Base-by-base conservation (phyloP, 331 rosid species). In the Acacia pycnantha region DNA sequence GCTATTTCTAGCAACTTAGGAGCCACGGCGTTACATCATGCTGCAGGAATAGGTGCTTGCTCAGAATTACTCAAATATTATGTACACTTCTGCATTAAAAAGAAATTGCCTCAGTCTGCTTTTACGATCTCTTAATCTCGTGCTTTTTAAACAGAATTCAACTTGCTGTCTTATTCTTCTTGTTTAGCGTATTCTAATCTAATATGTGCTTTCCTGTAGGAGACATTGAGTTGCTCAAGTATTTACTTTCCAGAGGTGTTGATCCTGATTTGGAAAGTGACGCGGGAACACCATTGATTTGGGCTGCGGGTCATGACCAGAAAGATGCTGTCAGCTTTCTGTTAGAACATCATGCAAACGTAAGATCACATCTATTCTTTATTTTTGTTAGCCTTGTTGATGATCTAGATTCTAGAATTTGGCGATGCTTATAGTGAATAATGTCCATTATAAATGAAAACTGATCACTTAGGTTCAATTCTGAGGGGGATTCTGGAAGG, bases 241-340 rank as follows among this genome's bases (percentile, higher is more conserved):
- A 86, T 88, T 86, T 96, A 79, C 93, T 96, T 80, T 90, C 95
- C 77, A 91, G 78, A 88, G 97, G 88, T 81, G 74, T 87, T 21
- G 89, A 88, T 88, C 91, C 91, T 24, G 88, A 96, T 71, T 85
- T 94, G 70, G 95, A 96, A 80, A 92, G 98, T 80, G 99, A 96
- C 27, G 83, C 95, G 14, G 98, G 98, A 37, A 83, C 97, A 50
- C 99, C 99, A 62, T 83, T 96, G 84, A 89, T 94, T 74, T 94
- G 98, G 98, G 99, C 99, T 73, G 98, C 98, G 56, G 99, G 97
- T 75, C 97, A 90, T 84, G 95, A 83, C 84, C 99, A 96, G 81
- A 86, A 82, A 79, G 95, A 89, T 37, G 89, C 99, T 16, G 91
- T 91, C 79, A 88, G 86, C 69, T 77, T 89, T 83, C 86, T 96